Evolutionary conservation across 352 stramenopile genomes (phyloP).

Genomic region (Globisporangium yorkense): DNA sequence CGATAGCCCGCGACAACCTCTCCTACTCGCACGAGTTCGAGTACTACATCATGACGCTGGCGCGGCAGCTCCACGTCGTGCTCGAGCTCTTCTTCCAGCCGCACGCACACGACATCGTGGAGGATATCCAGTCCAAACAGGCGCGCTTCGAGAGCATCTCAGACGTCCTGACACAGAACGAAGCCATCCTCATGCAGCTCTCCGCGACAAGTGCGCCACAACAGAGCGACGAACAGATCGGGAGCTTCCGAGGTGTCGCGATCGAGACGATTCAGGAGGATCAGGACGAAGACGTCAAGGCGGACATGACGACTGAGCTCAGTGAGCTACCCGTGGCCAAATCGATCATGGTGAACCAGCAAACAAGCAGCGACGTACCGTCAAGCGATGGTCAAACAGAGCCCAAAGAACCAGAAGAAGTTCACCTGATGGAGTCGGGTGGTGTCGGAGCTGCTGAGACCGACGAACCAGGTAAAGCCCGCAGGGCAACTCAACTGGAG

Average conservation of each 20-base stretch:
- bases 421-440: too few relatives aligned
- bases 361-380: neutral
- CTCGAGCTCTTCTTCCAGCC: slow-evolving; percentile 57
- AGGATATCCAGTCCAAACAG: slow-evolving; percentile 27
- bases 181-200: slow-evolving; percentile 47
- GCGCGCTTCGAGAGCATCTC: slow-evolving; percentile 34
- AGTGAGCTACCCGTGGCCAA: neutral
- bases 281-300: neutral
- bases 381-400: neutral
- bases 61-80: slow-evolving; percentile 52
- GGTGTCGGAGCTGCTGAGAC: too few relatives aligned
- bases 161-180: slow-evolving; percentile 56
- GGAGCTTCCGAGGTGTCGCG: neutral
- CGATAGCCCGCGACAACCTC: neutral
- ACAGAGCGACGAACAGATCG: neutral
- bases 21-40: slow-evolving; percentile 41
- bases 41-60: slow-evolving; percentile 51
- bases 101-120: slow-evolving; percentile 20
- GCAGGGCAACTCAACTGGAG: neutral
- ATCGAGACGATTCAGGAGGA: slow-evolving; percentile 4
- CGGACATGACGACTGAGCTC: neutral
- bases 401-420: too few relatives aligned
- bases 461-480: too few relatives aligned
- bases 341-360: neutral
- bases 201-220: slow-evolving; percentile 3